These are phyloP conservation scores for Setaria viridis DNA, from an alignment of 202 grass and related monocot genomes.

Conservation along the genomic window DNA sequence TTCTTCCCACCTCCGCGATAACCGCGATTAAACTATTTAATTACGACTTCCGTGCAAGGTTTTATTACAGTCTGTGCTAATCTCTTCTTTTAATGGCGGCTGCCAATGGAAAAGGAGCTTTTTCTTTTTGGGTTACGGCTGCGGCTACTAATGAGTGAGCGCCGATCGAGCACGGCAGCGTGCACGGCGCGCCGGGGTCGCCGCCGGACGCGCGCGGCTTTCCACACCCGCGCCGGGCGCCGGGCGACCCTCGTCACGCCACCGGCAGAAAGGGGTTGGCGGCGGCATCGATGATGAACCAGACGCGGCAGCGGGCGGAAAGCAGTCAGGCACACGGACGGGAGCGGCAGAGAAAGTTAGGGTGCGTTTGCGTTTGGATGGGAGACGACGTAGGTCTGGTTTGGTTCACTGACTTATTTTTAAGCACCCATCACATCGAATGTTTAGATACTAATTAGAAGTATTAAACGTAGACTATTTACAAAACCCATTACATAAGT, in stretches of 20 bases:
- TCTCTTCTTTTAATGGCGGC: conserved; percentile 2
- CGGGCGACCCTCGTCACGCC: not conserved
- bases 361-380: too few species aligned
- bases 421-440: too few species aligned
- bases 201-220: not conserved
- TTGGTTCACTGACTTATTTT: too few species aligned
- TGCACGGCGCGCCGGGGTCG: not conserved
- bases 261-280: not conserved
- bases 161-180: not conserved
- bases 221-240: not conserved
- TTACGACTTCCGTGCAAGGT: not conserved
- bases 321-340: not conserved
- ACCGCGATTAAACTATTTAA: not conserved
- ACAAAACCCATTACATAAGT: too few species aligned
- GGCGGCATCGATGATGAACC: not conserved
- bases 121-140: not conserved
- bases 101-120: not conserved
- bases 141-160: not conserved
- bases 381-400: too few species aligned
- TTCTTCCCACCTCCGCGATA: not conserved
- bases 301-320: not conserved
- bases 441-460: too few species aligned
- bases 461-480: too few species aligned
- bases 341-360: not conserved
- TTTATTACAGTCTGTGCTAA: not conserved